phyloP scores from a whole-genome alignment of 2,329 filamentous ascomycete genomes.

The Colletotrichum sp. region DNA sequence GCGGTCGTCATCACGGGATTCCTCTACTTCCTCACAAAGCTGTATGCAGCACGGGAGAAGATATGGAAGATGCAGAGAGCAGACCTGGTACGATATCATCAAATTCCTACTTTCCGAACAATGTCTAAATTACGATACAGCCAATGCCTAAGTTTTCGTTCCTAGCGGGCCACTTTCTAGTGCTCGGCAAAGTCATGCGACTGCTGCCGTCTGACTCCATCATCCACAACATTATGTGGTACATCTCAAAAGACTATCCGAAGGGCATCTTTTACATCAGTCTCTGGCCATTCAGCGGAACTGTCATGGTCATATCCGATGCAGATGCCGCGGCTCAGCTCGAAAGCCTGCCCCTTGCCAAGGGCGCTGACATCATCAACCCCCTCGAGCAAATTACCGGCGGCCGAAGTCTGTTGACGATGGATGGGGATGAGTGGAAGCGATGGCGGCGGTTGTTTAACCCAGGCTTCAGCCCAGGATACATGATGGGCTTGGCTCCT shows the following conservation, averaged over 20 bases:
- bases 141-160: constrained; percentile 22
- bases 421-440: constrained; percentile 31
- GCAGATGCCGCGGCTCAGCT: constrained; percentile 28
- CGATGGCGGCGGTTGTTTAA: constrained; percentile 36
- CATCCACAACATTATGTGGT: constrained; percentile 30
- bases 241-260: not conserved
- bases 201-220: constrained; percentile 26
- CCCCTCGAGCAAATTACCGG: constrained; percentile 32
- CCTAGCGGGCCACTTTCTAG: constrained; percentile 27
- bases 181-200: constrained; percentile 22
- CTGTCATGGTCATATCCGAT: constrained; percentile 23
- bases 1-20: not conserved
- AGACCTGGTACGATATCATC: not conserved
- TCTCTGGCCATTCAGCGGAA: constrained; percentile 30
- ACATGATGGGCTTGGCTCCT: constrained; percentile 37
- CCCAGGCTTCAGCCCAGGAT: constrained; percentile 41
- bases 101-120: no score
- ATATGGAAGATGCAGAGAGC: not conserved
- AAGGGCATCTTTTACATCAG: constrained; percentile 29
- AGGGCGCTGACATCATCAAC: constrained; percentile 32
- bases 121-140: not conserved
- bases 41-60: not conserved
- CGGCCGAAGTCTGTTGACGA: constrained; percentile 34
- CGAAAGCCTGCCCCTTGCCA: constrained; percentile 24
- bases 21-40: not conserved